phyloP scores from a whole-genome alignment of 139 green algal genomes.

The Picochlorum sp. region DNA sequence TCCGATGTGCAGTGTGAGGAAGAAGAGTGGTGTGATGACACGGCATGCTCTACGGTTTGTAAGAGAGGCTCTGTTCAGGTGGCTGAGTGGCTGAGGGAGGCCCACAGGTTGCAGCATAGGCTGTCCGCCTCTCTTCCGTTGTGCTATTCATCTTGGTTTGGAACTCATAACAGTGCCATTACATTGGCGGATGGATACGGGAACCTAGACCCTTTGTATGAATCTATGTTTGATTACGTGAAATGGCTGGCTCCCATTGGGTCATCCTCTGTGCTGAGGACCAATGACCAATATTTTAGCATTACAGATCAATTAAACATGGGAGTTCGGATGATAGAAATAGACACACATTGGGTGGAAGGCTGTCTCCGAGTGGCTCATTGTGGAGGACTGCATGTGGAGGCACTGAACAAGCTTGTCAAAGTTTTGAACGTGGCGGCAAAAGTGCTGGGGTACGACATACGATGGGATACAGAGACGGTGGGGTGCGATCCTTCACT shows the following conservation, averaged over 20 bases:
- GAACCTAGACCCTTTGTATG: conserved; percentile 50
- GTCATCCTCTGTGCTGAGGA: conserved; percentile 30
- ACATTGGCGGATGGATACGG: conserved; percentile 68
- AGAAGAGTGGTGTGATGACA: conserved; percentile 22
- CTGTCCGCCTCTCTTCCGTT: conserved; percentile 38
- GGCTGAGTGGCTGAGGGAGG: conserved; percentile 41
- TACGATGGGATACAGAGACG: conserved; percentile 67
- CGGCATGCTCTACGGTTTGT: conserved; percentile 50
- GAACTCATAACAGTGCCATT: conserved; percentile 70
- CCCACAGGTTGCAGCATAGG: conserved; percentile 30
- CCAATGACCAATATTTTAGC: conserved; percentile 62
- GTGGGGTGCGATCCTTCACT: conserved; percentile 62
- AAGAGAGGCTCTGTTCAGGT: conserved; percentile 42
- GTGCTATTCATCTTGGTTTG: conserved; percentile 42
- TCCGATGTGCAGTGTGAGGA: conserved; percentile 28
- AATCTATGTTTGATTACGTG: conserved; percentile 49
- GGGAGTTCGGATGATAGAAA: conserved; percentile 58
- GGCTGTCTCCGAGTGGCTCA: conserved; percentile 57
- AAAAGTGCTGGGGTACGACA: conserved; percentile 36
- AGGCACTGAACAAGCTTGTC: conserved; percentile 46
- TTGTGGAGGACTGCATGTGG: conserved; percentile 60
- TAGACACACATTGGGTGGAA: conserved; percentile 70
- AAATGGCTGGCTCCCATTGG: conserved; percentile 24
- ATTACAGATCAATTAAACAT: conserved; percentile 69
- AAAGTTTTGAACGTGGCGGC: conserved; percentile 45